A percentile compares a stretch with the other conserved stretches of the same genome.
phyloP scores from a whole-genome alignment of 179 eudicot species.

The Camellia oleifera region DNA sequence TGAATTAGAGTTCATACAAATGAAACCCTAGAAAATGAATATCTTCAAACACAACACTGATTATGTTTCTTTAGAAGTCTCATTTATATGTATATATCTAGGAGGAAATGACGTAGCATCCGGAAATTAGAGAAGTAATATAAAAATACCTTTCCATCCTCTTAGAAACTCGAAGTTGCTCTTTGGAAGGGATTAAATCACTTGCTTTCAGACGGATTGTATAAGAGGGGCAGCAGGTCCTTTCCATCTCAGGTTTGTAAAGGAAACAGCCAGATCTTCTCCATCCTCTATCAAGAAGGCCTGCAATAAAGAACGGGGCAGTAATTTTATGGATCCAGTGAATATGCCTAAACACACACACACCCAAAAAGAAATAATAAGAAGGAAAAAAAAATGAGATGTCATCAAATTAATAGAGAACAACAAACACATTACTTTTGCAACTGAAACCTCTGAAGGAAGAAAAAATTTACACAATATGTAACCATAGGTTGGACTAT shows the following conservation, averaged over 20 bases:
- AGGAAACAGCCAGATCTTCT: conserved; percentile 94
- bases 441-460: neutral
- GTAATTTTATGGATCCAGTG: neutral
- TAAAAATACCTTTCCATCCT: conserved; percentile 74
- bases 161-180: conserved; percentile 75
- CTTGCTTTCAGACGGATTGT: conserved; percentile 88
- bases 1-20: neutral
- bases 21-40: neutral
- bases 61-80: neutral
- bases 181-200: conserved; percentile 84
- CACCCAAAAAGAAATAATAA: neutral
- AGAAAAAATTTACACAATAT: neutral
- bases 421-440: neutral
- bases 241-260: conserved; percentile 96
- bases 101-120: neutral
- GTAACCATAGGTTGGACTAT: neutral
- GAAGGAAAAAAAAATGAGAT: neutral
- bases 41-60: neutral
- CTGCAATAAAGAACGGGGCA: conserved; percentile 37
- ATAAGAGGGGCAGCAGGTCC: conserved; percentile 89
- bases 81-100: neutral
- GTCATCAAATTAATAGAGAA: neutral
- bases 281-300: conserved; percentile 98
- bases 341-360: no score
- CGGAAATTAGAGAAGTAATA: neutral